Evolutionary conservation across 1,284 basidiomycete genomes (phyloP).

Genomic region (Schizophyllum commune): DNA sequence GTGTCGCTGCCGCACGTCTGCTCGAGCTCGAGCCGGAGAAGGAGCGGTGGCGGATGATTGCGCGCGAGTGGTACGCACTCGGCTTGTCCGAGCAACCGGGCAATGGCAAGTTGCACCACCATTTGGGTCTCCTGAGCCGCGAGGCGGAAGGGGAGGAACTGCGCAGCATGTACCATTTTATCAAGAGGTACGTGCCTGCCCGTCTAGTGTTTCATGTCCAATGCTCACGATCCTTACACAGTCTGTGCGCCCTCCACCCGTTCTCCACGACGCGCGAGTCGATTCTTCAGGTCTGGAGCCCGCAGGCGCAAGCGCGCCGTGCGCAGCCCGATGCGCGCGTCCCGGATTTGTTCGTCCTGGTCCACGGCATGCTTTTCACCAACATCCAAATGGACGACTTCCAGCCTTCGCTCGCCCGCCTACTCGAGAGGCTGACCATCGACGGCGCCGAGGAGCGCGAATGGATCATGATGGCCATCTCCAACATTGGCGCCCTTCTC

Average conservation of each 20-base stretch:
- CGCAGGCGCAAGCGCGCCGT: conserved; percentile 61
- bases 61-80: conserved; percentile 88
- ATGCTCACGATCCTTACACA: conserved; percentile 21
- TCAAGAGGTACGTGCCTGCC: conserved; percentile 69
- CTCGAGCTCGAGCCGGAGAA: conserved; percentile 89
- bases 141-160: conserved; percentile 81
- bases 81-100: conserved; percentile 87
- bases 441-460: conserved; percentile 77
- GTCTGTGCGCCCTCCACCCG: conserved; percentile 86
- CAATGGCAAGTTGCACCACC: conserved; percentile 88
- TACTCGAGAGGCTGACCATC: conserved; percentile 80
- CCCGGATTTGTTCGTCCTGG: conserved; percentile 80
- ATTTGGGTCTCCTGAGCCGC: conserved; percentile 83
- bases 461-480: conserved; percentile 93
- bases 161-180: conserved; percentile 87
- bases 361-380: conserved; percentile 96
- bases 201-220: conserved; percentile 2
- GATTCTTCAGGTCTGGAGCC: conserved; percentile 79
- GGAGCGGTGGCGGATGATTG: conserved; percentile 87
- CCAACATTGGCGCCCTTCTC: conserved; percentile 77
- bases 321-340: conserved; percentile 70
- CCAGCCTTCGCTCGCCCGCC: conserved; percentile 68
- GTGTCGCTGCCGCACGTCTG: conserved; percentile 76
- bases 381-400: conserved; percentile 93
- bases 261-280: conserved; percentile 85